Evolutionary conservation across 306 rosid genomes (phyloP).

Genomic region (Citrullus colocynthis): DNA sequence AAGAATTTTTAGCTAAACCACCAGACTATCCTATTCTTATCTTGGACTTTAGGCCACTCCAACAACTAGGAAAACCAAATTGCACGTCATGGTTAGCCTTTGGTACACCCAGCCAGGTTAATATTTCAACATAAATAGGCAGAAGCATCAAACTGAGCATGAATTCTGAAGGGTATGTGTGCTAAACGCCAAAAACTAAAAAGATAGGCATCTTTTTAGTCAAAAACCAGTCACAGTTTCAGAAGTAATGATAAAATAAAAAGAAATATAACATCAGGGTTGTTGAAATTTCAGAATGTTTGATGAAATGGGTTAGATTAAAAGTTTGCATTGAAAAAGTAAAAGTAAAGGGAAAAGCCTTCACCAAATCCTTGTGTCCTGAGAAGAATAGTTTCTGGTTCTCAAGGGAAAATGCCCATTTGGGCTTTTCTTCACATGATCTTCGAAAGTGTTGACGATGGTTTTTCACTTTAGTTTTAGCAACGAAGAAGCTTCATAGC

Average conservation of each 20-base stretch:
- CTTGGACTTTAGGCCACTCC: conserved; percentile 1
- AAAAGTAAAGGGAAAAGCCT: not conserved
- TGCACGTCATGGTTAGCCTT: conserved; percentile 19
- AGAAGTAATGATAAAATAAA: not conserved
- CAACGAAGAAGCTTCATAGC: not conserved
- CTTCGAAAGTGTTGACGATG: not conserved
- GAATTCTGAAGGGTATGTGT: not conserved
- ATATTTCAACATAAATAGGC: not conserved
- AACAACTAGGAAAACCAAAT: conserved; percentile 5
- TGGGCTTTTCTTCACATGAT: not conserved
- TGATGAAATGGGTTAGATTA: not conserved
- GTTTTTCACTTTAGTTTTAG: not conserved
- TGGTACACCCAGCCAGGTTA: not conserved
- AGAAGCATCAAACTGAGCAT: not conserved
- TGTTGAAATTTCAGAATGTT: not conserved
- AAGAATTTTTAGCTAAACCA: conserved; percentile 6
- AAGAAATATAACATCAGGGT: not conserved
- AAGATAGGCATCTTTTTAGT: not conserved
- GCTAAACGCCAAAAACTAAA: not conserved
- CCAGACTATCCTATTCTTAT: conserved; percentile 6
- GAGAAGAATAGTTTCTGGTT: not conserved
- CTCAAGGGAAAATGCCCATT: not conserved
- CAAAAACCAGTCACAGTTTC: not conserved
- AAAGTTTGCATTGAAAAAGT: not conserved
- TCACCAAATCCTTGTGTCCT: not conserved